Conservation (phyloP, 1,139 yeast genomes). For the Hanseniaspora gamundiae region DNA sequence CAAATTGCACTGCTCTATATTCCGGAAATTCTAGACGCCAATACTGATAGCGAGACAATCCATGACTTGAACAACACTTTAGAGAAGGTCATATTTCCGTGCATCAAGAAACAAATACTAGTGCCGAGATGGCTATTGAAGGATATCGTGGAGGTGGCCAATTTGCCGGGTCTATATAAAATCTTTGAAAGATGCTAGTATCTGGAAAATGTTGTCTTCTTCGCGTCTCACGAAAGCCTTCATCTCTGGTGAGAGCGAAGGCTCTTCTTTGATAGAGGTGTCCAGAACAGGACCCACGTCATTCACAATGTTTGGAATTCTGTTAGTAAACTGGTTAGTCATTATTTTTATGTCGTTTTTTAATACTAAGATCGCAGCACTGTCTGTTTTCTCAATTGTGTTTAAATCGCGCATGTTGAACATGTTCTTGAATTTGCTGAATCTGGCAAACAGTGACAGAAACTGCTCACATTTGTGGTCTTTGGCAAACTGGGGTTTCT, state of each 20-base stretch:
- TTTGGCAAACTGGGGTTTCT: not conserved
- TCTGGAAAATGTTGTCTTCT: slow-evolving; percentile 8
- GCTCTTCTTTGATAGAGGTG: slow-evolving; percentile 10
- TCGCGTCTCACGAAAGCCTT: slow-evolving; percentile 14
- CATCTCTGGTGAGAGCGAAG: slow-evolving; percentile 12
- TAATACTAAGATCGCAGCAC: slow-evolving; percentile 20
- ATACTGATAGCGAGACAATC: slow-evolving; percentile 14
- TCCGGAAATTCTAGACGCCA: slow-evolving; percentile 41
- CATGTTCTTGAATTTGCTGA: slow-evolving; percentile 13
- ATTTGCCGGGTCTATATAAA: slow-evolving; percentile 77
- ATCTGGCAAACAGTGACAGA: slow-evolving; percentile 25
- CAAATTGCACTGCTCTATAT: slow-evolving; percentile 66
- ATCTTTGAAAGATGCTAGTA: slow-evolving; percentile 81
- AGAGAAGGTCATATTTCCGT: slow-evolving; percentile 56
- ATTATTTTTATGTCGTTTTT: slow-evolving; percentile 18
- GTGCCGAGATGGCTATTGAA: slow-evolving; percentile 44
- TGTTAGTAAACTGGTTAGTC: slow-evolving; percentile 9
- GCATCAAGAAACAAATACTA: slow-evolving; percentile 47
- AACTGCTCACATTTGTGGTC: slow-evolving; percentile 14
- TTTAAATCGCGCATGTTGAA: slow-evolving; percentile 18
- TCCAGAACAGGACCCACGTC: slow-evolving; percentile 11
- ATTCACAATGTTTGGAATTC: slow-evolving; percentile 13
- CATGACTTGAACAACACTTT: slow-evolving; percentile 27
- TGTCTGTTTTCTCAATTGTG: slow-evolving; percentile 11
- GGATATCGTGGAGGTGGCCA: slow-evolving; percentile 75